Base-by-base conservation (phyloP, 805 yeast genomes). In the Spathaspora passalidarum region DNA sequence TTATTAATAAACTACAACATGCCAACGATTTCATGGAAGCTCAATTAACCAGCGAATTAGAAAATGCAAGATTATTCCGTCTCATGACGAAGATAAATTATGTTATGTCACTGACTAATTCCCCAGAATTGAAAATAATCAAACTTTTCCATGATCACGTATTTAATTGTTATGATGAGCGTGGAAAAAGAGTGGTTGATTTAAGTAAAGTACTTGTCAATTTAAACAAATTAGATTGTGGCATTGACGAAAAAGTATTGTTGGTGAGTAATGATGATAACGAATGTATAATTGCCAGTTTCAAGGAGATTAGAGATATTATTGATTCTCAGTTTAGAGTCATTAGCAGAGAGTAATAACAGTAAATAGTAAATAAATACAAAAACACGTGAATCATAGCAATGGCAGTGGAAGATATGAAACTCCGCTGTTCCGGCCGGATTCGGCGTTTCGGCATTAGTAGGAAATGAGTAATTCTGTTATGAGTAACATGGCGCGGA, bases 181-280 rank as follows among this genome's bases (percentile, higher is more conserved):
- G 65, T 19, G 96, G 96, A 11, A 76, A 77, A 55, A 90, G 96
- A 2, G 79, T 82, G 1, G 68, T 89, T 47, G 97, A 94, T 63
- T 71, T 94, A 55, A 83, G 90, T 0, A 89, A 89, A 61, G 91
- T 90, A 5, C 68, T 94, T 49, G 72, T 80, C 42, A 80, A 86
- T 56, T 69, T 94, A 57, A 92, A 92, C 66, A 94, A 92, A 65
- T 71, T 94, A 52, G 99, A 94, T 60, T 95, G 92, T 5, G 98
- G 97, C 1, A 76, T 85, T 26, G 90, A 88, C 43, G 99, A 94
- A 65, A 82, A 80, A 53, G 66, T 94, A 13, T 69, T 91, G 61
- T 74, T 94, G 43, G 88, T 89, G 1, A 84, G 94, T 26, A 79
- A 85, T 9, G 96, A 91, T 62, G 96, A 89, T 60, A 84, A 82